Evolutionary conservation across 352 stramenopile species (phyloP), one percentile per base, ranked within the genome.

Genomic region (Elongisporangium undulatum): DNA sequence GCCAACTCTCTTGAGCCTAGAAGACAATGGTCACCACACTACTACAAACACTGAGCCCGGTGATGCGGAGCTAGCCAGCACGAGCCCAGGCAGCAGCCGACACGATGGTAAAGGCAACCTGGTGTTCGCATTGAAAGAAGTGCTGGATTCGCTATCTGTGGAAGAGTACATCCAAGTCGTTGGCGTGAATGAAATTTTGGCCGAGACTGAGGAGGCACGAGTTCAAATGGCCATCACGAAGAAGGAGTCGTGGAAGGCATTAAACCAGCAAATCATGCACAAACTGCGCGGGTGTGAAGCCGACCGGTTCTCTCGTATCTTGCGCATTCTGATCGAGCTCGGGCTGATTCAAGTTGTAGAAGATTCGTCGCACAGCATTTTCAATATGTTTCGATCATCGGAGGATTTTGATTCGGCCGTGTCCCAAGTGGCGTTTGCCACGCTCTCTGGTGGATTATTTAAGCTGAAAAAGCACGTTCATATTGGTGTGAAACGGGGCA

Each of bases 91-190:
- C 1, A 49, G 23, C 19, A 55, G 38, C 56, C 49, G 38, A 53
- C 9, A 22, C 19, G 48, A 51, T 38, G 15, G 16, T 19, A 55
- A 39, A 55, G 61, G 58, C 9, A 61, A 79, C 19, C 48, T 78
- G 7, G 62, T 83, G 8, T 92, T 92, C 61, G 67, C 70, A 17
- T 61, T 92, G 21, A 80, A 91, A 64, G 79, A 92, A 54, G 70
- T 94, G 8, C 58, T 94, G 16, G 74, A 91, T 58, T 53, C 82
- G 23, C 53, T 92, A 45, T 76, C 67, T 17, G 64, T 92, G 21
- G 77, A 77, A 16, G 83, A 92, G 49, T 95, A 88, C 55, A 71
- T 92, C 13, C 80, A 92, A 20, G 63, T 95, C 50, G 77, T 89
- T 21, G 85, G 85, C 9, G 65, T 87, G 16, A 81, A 66, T 9